These are phyloP conservation scores for Thelonectria olida DNA, from an alignment of 2,329 filamentous ascomycete genomes.

Conservation along the genomic window DNA sequence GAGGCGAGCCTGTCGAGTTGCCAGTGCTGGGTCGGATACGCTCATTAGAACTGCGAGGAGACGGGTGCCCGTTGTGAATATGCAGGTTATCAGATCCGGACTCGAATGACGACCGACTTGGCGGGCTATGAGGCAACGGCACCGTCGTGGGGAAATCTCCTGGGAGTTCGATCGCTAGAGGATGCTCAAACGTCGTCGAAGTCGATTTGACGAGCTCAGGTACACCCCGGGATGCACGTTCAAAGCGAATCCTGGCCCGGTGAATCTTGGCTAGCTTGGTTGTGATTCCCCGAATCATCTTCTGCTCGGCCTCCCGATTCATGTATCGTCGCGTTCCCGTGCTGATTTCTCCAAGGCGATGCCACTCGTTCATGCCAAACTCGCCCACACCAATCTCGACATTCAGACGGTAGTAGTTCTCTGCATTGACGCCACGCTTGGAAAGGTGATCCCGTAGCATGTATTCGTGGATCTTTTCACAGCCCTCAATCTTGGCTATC, in stretches of 20 bases:
- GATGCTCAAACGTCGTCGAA: slow-evolving; percentile 52
- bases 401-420: slow-evolving; percentile 96
- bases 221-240: slow-evolving; percentile 54
- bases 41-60: slow-evolving; percentile 62
- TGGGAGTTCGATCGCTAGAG: slow-evolving; percentile 67
- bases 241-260: slow-evolving; percentile 75
- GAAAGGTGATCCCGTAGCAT: slow-evolving; percentile 84
- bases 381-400: slow-evolving; percentile 96
- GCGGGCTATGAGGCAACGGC: slow-evolving; percentile 48
- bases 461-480: slow-evolving; percentile 86
- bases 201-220: slow-evolving; percentile 55
- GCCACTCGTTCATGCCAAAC: slow-evolving; percentile 99
- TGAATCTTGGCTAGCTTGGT: slow-evolving; percentile 86
- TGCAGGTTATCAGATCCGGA: slow-evolving; percentile 62
- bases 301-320: slow-evolving; percentile 75
- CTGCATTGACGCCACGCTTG: slow-evolving; percentile 81
- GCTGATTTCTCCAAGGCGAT: slow-evolving; percentile 91
- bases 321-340: slow-evolving; percentile 90
- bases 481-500: slow-evolving; percentile 93
- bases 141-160: slow-evolving; percentile 60
- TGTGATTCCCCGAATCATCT: slow-evolving; percentile 79
- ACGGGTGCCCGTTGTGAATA: slow-evolving; percentile 48
- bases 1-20: slow-evolving; percentile 41
- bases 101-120: slow-evolving; percentile 65
- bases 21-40: slow-evolving; percentile 48